A percentile compares a stretch with the other conserved stretches of the same genome.
Conservation (phyloP, 768 basidiomycete genomes). For the Pulveroboletus sp. region DNA sequence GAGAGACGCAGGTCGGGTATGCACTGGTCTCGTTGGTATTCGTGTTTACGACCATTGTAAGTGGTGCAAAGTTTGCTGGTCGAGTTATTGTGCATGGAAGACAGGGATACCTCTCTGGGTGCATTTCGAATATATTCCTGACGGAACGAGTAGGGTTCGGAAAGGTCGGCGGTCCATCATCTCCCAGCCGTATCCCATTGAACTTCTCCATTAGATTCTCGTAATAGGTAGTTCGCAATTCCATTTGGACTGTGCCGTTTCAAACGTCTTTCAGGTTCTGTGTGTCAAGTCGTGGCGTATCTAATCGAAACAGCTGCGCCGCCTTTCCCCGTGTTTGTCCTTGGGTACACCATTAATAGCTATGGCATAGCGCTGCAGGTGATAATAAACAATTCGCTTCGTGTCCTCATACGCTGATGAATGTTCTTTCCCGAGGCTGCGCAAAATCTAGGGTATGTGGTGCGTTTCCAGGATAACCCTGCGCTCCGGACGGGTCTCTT, state of each 20-base stretch:
- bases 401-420: constrained; percentile 21
- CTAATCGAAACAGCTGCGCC: too few relatives aligned
- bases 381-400: background rate
- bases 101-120: constrained; percentile 43
- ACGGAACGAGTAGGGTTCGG: constrained; percentile 41
- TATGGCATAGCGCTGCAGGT: too few relatives aligned
- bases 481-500: constrained; percentile 35
- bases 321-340: too few relatives aligned
- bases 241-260: constrained; percentile 27
- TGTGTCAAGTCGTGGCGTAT: too few relatives aligned
- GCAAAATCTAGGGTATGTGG: constrained; percentile 41
- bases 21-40: constrained; percentile 56
- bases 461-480: constrained; percentile 36
- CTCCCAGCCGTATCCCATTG: background rate
- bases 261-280: background rate
- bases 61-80: constrained; percentile 7
- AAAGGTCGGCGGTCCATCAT: constrained; percentile 24
- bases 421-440: constrained; percentile 31
- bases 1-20: constrained; percentile 40
- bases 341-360: too few relatives aligned
- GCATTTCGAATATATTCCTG: constrained; percentile 42
- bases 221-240: constrained; percentile 38
- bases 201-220: constrained; percentile 30
- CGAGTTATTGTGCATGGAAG: constrained; percentile 13
- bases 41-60: constrained; percentile 42